Evolutionary conservation across 768 basidiomycete species (phyloP).

Genomic region (Lenzites betulinus): DNA sequence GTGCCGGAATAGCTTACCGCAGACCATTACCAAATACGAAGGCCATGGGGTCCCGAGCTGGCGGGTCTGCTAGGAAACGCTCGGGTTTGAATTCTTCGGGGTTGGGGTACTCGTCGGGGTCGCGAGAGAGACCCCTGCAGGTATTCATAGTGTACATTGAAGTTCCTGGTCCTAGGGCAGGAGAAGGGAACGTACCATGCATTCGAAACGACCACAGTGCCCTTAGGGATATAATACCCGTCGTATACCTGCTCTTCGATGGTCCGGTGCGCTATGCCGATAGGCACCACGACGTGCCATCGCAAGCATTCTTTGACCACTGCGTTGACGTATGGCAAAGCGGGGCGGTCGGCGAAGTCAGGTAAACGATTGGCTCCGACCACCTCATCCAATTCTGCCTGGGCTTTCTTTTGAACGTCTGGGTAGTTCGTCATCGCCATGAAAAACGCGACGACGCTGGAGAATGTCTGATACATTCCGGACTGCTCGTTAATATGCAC

Average conservation of each 20-base stretch:
- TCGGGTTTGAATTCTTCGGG: conserved; percentile 51
- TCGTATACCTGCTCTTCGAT: conserved; percentile 26
- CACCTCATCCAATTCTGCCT: conserved; percentile 5
- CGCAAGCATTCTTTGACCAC: not conserved
- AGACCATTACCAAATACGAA: conserved; percentile 21
- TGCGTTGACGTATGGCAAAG: not conserved
- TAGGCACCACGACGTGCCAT: conserved; percentile 1
- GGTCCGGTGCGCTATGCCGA: not conserved
- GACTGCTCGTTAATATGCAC: not conserved
- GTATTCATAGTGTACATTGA: not conserved
- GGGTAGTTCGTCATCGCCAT: conserved; percentile 11
- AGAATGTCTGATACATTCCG: not conserved
- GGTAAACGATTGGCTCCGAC: conserved; percentile 4
- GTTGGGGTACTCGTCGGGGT: conserved; percentile 37
- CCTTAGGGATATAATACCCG: conserved; percentile 26
- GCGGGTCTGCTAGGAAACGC: conserved; percentile 38
- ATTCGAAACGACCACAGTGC: conserved; percentile 21
- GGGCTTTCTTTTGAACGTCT: conserved; percentile 5
- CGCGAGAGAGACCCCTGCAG: conserved; percentile 23
- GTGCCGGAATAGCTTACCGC: not conserved
- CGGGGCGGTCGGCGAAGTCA: not conserved
- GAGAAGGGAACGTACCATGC: conserved; percentile 8
- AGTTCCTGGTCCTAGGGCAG: not conserved
- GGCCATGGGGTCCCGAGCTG: conserved; percentile 1
- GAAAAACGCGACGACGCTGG: not conserved